Evolutionary conservation across 805 yeast species (phyloP), one percentile per base, ranked within the genome.

Genomic region (Kluyveromyces aestuarii): DNA sequence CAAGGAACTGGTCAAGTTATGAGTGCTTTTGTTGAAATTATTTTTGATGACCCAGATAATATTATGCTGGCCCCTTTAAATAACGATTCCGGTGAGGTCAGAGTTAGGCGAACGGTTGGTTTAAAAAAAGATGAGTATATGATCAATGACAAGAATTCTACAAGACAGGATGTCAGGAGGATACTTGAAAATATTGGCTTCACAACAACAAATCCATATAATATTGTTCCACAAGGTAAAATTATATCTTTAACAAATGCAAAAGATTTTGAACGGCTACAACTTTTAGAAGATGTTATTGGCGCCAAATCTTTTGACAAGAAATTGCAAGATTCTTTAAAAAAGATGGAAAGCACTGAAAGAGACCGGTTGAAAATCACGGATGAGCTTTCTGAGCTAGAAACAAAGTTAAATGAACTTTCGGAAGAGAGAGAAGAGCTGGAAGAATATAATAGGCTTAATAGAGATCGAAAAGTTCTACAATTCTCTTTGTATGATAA

Each of bases 201-300:
- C 60, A 85, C 96, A 0, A 76, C 85, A 52, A 80, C 88, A 6
- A 90, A 89, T 54, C 96, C 97, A 1, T 91, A 90, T 66, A 91
- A 91, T 63, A 91, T 93, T 56, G 98, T 93, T 6, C 98, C 99
- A 0, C 99, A 93, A 67, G 99, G 99, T 18, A 75, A 87, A 57
- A 87, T 93, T 57, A 84, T 96, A 1, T 75, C 86, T 0, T 72
- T 93, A 50, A 91, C 98, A 0, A 88, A 88, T 60, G 91, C 96
- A 0, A 86, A 86, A 56, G 96, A 89, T 61, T 61, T 77, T 2
- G 96, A 90, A 60, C 77, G 97, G 52, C 72, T 91, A 46, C 75
- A 77, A 36, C 69, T 90, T 38, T 70, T 93, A 55, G 89, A 91
- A 55, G 96, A 89, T 59, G 96, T 91, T 35, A 93, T 96, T 30